Percentiles rank a stretch among this genome's conserved stretches.
phyloP scores from a whole-genome alignment of 345 rosid species.

The Eucalyptus curtisii region DNA sequence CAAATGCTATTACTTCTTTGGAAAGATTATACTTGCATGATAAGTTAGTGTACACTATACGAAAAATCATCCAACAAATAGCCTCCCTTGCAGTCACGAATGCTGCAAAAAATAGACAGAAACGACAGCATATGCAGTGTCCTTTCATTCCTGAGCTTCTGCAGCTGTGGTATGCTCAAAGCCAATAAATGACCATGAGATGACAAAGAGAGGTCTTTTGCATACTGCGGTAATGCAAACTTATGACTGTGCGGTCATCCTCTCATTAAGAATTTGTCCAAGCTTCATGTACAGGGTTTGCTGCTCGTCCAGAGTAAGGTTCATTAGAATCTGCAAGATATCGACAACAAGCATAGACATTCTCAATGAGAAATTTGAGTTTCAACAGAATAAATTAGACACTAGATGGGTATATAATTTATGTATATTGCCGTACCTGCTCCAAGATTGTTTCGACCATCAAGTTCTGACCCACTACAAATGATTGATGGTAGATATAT shows the following conservation, averaged over 20 bases:
- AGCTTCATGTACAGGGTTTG: slow-evolving; percentile 39
- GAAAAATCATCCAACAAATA: background rate
- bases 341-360: background rate
- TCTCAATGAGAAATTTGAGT: background rate
- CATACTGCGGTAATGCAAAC: background rate
- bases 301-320: slow-evolving; percentile 65
- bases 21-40: background rate
- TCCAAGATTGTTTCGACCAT: slow-evolving; percentile 64
- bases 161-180: background rate
- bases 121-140: background rate
- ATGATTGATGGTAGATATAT: slow-evolving; percentile 86
- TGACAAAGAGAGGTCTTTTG: background rate
- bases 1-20: no score
- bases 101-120: background rate
- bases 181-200: background rate
- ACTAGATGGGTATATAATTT: background rate
- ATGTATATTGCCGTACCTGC: slow-evolving; percentile 29
- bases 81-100: background rate
- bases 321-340: slow-evolving; percentile 34
- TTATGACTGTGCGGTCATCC: background rate
- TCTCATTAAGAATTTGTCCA: slow-evolving; percentile 22
- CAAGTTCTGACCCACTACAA: slow-evolving; percentile 42
- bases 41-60: background rate
- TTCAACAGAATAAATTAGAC: background rate
- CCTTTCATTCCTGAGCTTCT: background rate